Evolutionary conservation across 805 yeast genomes (phyloP), one percentile per base, ranked within the genome.

Genomic region (Metschnikowia proteae): DNA sequence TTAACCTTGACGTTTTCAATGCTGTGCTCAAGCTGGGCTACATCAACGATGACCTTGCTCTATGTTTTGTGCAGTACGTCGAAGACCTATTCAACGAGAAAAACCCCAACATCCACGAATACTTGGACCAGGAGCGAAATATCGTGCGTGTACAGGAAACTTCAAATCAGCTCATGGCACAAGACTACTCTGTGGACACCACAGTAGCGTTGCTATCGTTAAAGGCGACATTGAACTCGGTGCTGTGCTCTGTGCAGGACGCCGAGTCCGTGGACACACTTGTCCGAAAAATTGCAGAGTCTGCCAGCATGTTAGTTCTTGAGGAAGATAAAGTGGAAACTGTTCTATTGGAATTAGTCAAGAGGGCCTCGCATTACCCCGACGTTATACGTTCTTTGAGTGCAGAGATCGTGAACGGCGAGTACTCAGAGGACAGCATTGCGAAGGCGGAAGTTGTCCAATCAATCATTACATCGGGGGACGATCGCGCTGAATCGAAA

Each of bases 51-150:
- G 49, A 39, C 11, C 61, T 67, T 33, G 63, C 55, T 44, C 8
- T 28, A 4, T 28, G 45, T 6, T 60, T 60, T 43, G 61, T 65
- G 11, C 35, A 35, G 9, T 64, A 68, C 46, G 52, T 70, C 9
- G 73, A 71, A 38, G 44, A 52, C 5, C 46, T 70, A 17, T 71
- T 60, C 50, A 50, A 48, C 5, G 61, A 62, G 6, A 37, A 50
- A 3, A 60, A 60, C 22, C 75, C 75, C 0, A 46, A 50, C n/a
- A 59, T 62, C 8, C 77, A 73, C 51, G 73, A 71, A 52, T 71
- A 63, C 57, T 50, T 61, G 40, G 58, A 70, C 49, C 43, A 56
- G 38, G 67, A 71, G 26, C 54, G 57, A 45, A 68, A 60, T 50
- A 46, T 68, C 17, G 43, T 46, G 22, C 37, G 53, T 8, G 42